These are phyloP conservation scores for Paxillus involutus DNA, from an alignment of 768 basidiomycete species.

Conservation along the genomic window DNA sequence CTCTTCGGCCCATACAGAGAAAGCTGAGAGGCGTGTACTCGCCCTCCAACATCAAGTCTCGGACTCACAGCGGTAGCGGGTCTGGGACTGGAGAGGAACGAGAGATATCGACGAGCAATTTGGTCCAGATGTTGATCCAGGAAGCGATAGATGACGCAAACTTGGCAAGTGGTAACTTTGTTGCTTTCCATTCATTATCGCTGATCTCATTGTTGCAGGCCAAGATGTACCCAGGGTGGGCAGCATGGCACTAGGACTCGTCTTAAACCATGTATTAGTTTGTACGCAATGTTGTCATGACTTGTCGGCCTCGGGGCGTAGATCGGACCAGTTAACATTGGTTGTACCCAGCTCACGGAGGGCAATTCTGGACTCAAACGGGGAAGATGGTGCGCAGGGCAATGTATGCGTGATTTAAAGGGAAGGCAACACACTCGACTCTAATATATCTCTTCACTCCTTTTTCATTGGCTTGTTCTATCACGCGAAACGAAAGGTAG, in stretches of 20 bases:
- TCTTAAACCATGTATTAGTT: not conserved
- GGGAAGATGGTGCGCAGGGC: not conserved
- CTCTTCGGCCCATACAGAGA: conserved; percentile 77
- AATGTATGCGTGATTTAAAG: conserved; percentile 16
- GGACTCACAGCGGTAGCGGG: conserved; percentile 27
- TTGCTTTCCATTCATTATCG: not conserved
- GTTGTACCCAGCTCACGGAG: conserved; percentile 1
- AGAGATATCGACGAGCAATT: conserved; percentile 72
- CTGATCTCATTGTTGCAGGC: conserved; percentile 44
- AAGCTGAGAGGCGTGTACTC: conserved; percentile 77
- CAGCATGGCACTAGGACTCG: conserved; percentile 62
- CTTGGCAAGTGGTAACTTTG: conserved; percentile 46
- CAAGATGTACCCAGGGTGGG: conserved; percentile 92
- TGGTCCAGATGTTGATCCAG: conserved; percentile 90
- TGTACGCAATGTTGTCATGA: not conserved
- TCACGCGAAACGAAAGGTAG: not conserved
- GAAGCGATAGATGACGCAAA: conserved; percentile 78
- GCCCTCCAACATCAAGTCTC: conserved; percentile 44
- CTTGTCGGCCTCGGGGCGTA: not conserved
- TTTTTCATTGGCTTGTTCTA: conserved; percentile 32
- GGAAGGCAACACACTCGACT: conserved; percentile 3
- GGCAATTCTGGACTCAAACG: conserved; percentile 1
- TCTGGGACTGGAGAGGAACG: conserved; percentile 31
- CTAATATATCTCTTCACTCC: conserved; percentile 17
- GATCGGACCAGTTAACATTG: no score